These are phyloP conservation scores for Vaucheria bursata DNA, from an alignment of 352 stramenopile species.

Conservation along the genomic window DNA sequence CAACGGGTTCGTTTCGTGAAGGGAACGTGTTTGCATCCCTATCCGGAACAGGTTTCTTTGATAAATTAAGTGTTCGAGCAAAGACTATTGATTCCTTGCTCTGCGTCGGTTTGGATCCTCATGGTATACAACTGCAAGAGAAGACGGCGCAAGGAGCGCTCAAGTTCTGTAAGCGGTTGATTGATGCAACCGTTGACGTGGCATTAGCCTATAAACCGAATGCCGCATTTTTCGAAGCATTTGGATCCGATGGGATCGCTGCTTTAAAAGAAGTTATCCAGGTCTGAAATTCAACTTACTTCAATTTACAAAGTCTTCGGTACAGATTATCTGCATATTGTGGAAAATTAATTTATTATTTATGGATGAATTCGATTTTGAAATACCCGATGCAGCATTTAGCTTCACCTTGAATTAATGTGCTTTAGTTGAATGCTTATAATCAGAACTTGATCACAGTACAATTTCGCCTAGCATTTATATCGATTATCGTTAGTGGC, in stretches of 20 bases:
- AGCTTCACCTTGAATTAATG: no score
- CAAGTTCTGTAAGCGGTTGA: conserved; percentile 85
- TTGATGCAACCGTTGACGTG: conserved; percentile 81
- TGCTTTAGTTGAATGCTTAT: no score
- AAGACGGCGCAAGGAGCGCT: conserved; percentile 75
- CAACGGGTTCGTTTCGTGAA: no score
- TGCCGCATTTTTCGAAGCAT: conserved; percentile 89
- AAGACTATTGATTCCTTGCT: conserved; percentile 84
- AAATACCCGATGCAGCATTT: no score
- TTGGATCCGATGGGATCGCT: conserved; percentile 51
- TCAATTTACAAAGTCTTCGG: no score
- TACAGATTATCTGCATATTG: no score
- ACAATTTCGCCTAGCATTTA: no score
- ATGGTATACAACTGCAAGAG: conserved; percentile 59
- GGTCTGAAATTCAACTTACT: no score
- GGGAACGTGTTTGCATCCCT: conserved; percentile 17
- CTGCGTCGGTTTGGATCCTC: conserved; percentile 94
- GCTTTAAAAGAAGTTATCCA: conserved; percentile 80
- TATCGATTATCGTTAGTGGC: no score
- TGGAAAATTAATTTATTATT: no score
- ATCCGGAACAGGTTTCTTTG: conserved; percentile 64
- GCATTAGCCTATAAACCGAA: conserved; percentile 97
- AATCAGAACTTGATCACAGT: no score
- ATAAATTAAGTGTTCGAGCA: conserved; percentile 68
- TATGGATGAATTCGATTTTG: no score